Conservation (phyloP, 2,329 filamentous ascomycete species). For the Colletotrichum echinochloae region DNA sequence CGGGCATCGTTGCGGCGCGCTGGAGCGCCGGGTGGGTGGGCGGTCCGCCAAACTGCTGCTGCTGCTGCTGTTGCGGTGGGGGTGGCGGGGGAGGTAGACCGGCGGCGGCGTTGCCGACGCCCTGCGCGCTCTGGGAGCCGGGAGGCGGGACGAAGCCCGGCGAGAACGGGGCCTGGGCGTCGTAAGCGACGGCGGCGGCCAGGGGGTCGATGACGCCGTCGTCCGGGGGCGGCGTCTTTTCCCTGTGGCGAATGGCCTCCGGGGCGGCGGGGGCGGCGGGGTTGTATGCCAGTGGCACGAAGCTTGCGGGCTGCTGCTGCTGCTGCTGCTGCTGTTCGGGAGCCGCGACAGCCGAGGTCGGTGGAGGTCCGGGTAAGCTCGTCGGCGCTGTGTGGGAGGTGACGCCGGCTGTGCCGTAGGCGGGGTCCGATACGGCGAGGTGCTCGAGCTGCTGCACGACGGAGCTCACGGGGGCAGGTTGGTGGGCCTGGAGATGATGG, state of each 20-base stretch:
- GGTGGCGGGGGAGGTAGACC: constrained; percentile 51
- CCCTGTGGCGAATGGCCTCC: constrained; percentile 77
- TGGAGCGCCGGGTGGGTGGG: constrained; percentile 59
- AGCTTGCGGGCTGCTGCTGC: constrained; percentile 55
- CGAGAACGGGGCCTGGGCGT: constrained; percentile 66
- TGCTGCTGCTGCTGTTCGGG: constrained; percentile 38
- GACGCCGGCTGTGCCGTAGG: constrained; percentile 52
- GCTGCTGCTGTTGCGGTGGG: constrained; percentile 44
- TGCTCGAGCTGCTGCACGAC: constrained; percentile 81
- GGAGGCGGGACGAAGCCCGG: constrained; percentile 62
- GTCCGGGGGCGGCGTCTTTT: constrained; percentile 83
- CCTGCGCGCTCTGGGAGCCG: constrained; percentile 59
- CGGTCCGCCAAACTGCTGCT: constrained; percentile 50
- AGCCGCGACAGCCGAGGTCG: constrained; percentile 48
- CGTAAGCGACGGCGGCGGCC: constrained; percentile 67
- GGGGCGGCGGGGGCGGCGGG: constrained; percentile 82
- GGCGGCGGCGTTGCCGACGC: constrained; percentile 42
- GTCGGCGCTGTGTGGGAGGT: constrained; percentile 44
- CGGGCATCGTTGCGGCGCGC: constrained; percentile 63
- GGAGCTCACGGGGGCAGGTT: constrained; percentile 65
- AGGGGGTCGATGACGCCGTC: constrained; percentile 72
- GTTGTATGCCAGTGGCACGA: constrained; percentile 79
- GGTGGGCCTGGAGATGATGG: constrained; percentile 40
- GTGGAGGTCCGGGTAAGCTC: constrained; percentile 56
- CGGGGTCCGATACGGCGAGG: constrained; percentile 73